Evolutionary conservation across 768 basidiomycete species (phyloP), one percentile per base, ranked within the genome.

Genomic region (Plicaturopsis crispa): DNA sequence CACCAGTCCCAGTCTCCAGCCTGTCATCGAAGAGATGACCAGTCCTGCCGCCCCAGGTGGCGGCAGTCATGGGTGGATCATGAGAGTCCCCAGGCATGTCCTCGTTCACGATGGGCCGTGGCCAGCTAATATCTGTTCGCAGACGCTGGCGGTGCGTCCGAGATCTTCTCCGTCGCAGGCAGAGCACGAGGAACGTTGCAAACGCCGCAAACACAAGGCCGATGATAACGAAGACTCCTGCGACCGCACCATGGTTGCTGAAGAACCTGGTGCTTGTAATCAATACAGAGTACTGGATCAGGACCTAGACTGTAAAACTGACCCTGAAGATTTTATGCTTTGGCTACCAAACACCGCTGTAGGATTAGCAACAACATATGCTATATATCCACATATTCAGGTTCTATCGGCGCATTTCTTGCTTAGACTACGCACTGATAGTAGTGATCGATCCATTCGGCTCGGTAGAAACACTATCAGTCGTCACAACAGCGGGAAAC

Each of bases 171-270:
- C 65, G 69, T 32, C 68, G 60, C 33, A 65, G 57, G 31, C 64
- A 51, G 51, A 70, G 67, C 14, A 70, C 47, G n/a, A 69, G 45
- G 6, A 68, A 69, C 6, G 70, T 55, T 6, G 67, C 47, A 17
- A 79, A 44, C 1, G 64, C 66, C 1, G 72, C 67, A 4, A 69
- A 61, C 24, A 70, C 58, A 16, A 89, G 51, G 5, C 80, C 85
- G 31, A 81, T 69, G 8, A 67, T 76, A 5, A 82, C 66, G 55
- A 89, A 88, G n/a, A 79, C 74, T 5, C 81, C 85, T 2, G 78
- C 76, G 3, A 86, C 78, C 7, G 78, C 79, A 2, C 78, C 76
- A 20, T 66, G 75, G 51, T 88, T 79, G 33, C 63, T 59, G 48
- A 86, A 73, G 59, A 87, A 80, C 8, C 76, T 79, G 39, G 13